Evolutionary conservation across 2,329 filamentous ascomycete genomes (phyloP).

Genomic region (Colletotrichum sansevieriae): DNA sequence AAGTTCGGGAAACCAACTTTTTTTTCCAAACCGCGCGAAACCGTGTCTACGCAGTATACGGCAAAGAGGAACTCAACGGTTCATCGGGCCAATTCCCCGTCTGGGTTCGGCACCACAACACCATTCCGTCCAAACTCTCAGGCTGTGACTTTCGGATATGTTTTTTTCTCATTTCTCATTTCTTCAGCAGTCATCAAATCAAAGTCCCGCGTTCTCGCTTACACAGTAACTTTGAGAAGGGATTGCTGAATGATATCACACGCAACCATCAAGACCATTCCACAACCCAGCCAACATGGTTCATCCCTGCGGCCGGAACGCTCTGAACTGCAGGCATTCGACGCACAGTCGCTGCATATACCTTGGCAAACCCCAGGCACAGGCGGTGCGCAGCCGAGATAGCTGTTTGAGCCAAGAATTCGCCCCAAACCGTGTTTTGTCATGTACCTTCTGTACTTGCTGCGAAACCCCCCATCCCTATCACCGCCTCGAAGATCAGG

Average conservation of each 20-base stretch:
- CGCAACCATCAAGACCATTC: background rate
- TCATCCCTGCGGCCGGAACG: constrained; percentile 25
- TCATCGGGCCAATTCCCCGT: constrained; percentile 16
- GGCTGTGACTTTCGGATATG: constrained; percentile 1
- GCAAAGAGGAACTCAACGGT: background rate
- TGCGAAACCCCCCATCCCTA: too few species aligned
- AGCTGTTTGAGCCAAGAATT: constrained; percentile 32
- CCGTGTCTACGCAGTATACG: background rate
- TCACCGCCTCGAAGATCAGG: too few species aligned
- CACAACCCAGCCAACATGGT: constrained; percentile 20
- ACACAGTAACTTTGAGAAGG: background rate
- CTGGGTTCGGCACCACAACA: background rate
- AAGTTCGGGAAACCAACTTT: background rate
- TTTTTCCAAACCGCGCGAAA: constrained; percentile 1
- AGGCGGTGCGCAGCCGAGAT: background rate
- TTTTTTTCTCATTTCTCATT: constrained; percentile 5
- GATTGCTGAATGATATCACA: constrained; percentile 27
- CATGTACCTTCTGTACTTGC: background rate
- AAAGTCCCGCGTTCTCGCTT: background rate
- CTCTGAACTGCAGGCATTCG: constrained; percentile 7
- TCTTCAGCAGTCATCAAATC: constrained; percentile 3
- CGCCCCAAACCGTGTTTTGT: constrained; percentile 14
- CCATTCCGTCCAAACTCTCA: constrained; percentile 8
- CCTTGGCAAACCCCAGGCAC: constrained; percentile 26
- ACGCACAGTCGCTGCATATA: constrained; percentile 7